These are phyloP conservation scores for Tagetes erecta DNA, from an alignment of 129 eudicot species.

Conservation along the genomic window DNA sequence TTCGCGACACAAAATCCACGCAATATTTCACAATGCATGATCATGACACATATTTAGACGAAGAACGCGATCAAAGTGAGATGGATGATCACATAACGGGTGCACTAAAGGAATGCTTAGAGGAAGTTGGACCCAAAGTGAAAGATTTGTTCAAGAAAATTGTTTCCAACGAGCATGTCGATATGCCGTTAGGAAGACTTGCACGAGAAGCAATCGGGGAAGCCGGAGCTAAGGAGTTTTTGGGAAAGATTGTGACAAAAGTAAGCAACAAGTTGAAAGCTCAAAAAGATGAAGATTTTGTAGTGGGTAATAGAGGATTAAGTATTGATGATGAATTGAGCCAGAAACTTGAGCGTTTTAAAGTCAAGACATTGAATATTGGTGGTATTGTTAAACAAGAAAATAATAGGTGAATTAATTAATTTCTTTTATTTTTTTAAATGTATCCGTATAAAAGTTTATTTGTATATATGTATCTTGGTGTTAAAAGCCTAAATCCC, in stretches of 20 bases:
- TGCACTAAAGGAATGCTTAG: constrained; percentile 31
- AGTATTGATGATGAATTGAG: constrained; percentile 23
- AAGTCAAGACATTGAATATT: constrained; percentile 42
- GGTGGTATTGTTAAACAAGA: constrained; percentile 39
- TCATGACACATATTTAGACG: constrained; percentile 11
- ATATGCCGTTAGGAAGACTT: constrained; percentile 32
- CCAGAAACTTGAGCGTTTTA: constrained; percentile 47
- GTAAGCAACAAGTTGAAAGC: constrained; percentile 28
- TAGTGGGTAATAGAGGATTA: constrained; percentile 23
- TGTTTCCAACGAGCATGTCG: constrained; percentile 17
- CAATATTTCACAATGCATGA: too few species aligned
- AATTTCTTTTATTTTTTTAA: too few species aligned
- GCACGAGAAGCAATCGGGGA: constrained; percentile 39
- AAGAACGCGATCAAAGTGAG: constrained; percentile 15
- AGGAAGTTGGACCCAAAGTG: constrained; percentile 33
- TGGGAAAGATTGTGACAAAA: constrained; percentile 30
- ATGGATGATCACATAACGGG: constrained; percentile 21
- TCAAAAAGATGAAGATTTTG: constrained; percentile 15
- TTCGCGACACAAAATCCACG: neutral
- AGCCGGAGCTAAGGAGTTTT: constrained; percentile 24
- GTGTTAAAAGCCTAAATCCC: too few species aligned
- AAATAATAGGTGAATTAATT: constrained; percentile 12
- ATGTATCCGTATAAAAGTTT: too few species aligned
- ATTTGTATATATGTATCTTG: too few species aligned
- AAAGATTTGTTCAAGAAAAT: constrained; percentile 25